Conservation (phyloP, 1,284 basidiomycete species). For the Peniophora sp. region DNA sequence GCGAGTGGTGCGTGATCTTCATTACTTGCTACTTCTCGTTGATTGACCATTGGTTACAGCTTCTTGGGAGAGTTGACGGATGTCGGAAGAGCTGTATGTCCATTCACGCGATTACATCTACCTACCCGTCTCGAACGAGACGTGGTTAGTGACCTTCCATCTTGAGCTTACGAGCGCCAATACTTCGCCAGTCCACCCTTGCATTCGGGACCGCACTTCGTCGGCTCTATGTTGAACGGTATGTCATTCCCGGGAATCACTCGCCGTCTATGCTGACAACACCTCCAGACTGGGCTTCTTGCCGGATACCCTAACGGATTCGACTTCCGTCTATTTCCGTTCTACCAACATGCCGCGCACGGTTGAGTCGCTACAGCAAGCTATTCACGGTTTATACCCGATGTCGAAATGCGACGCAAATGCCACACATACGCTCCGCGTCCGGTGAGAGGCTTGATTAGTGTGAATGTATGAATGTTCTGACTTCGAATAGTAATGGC, state of each 20-base stretch:
- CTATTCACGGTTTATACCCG: slow-evolving; percentile 68
- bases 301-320: slow-evolving; percentile 41
- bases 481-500: slow-evolving; percentile 37
- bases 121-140: slow-evolving; percentile 1
- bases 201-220: slow-evolving; percentile 57
- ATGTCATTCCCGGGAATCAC: slow-evolving; percentile 9
- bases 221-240: slow-evolving; percentile 67
- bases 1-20: slow-evolving; percentile 49
- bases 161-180: neutral
- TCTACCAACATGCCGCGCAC: slow-evolving; percentile 74
- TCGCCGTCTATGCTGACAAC: neutral
- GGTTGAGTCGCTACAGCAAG: slow-evolving; percentile 69
- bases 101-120: slow-evolving; percentile 2
- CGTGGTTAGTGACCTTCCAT: neutral
- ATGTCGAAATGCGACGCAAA: slow-evolving; percentile 34
- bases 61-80: slow-evolving; percentile 78
- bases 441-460: slow-evolving; percentile 40
- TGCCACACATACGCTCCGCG: slow-evolving; percentile 42
- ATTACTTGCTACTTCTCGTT: neutral
- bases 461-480: too few relatives aligned
- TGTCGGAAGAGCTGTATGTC: slow-evolving; percentile 54
- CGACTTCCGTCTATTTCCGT: slow-evolving; percentile 54
- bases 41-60: slow-evolving; percentile 24
- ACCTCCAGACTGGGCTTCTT: slow-evolving; percentile 53
- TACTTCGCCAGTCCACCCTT: slow-evolving; percentile 48